Evolutionary conservation across 805 yeast genomes (phyloP).

Genomic region (Myxozyma kluyveri): DNA sequence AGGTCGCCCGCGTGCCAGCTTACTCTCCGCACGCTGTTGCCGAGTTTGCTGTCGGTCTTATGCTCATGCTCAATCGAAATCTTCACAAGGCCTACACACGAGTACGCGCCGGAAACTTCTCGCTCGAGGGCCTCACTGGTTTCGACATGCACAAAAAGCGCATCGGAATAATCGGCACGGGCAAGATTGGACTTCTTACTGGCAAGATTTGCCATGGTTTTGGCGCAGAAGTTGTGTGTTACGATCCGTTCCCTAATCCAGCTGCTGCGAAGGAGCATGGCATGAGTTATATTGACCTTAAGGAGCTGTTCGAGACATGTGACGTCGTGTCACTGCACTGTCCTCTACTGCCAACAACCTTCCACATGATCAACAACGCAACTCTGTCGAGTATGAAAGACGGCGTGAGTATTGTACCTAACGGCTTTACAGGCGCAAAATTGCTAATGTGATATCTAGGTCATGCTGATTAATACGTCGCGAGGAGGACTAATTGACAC

Average conservation of each 20-base stretch:
- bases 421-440: not conserved
- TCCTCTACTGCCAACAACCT: slow-evolving; percentile 48
- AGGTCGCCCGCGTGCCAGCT: slow-evolving; percentile 35
- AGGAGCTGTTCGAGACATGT: slow-evolving; percentile 41
- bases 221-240: slow-evolving; percentile 47
- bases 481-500: slow-evolving; percentile 53
- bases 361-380: slow-evolving; percentile 44
- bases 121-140: slow-evolving; percentile 34
- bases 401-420: slow-evolving; percentile 38
- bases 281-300: slow-evolving; percentile 40
- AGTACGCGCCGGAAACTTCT: slow-evolving; percentile 34
- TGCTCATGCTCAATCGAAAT: slow-evolving; percentile 34
- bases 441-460: slow-evolving; percentile 18
- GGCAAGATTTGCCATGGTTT: slow-evolving; percentile 45
- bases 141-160: slow-evolving; percentile 40
- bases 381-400: slow-evolving; percentile 45
- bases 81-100: slow-evolving; percentile 34
- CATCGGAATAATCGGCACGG: slow-evolving; percentile 49
- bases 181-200: slow-evolving; percentile 48
- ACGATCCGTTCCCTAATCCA: slow-evolving; percentile 41
- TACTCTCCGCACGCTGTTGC: slow-evolving; percentile 36
- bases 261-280: slow-evolving; percentile 39
- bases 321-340: slow-evolving; percentile 48
- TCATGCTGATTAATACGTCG: slow-evolving; percentile 48
- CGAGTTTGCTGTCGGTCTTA: slow-evolving; percentile 34